Evolutionary conservation across 2,329 filamentous ascomycete species (phyloP).

Genomic region (Coleophoma crateriformis): DNA sequence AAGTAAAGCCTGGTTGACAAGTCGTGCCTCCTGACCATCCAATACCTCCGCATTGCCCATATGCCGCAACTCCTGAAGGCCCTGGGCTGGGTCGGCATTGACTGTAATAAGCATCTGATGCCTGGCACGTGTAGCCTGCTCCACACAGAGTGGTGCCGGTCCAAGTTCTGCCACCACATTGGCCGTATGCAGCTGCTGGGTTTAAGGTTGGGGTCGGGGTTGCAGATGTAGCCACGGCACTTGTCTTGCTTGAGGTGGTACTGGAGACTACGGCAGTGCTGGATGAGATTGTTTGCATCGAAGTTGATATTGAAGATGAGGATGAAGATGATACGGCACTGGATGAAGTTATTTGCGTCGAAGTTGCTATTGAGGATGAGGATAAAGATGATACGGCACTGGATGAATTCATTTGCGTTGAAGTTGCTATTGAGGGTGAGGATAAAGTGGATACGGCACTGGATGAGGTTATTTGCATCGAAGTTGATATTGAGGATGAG

Average conservation of each 20-base stretch:
- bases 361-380: neutral
- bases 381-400: neutral
- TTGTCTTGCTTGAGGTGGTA: neutral
- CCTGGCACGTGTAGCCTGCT: slow-evolving; percentile 8
- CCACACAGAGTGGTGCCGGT: slow-evolving; percentile 15
- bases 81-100: slow-evolving; percentile 13
- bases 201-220: neutral
- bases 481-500: neutral
- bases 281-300: neutral
- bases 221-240: neutral
- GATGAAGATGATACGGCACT: neutral
- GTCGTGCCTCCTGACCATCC: neutral
- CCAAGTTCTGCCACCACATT: slow-evolving; percentile 10
- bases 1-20: neutral
- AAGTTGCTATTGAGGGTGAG: neutral
- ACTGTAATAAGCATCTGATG: slow-evolving; percentile 16
- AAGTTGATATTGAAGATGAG: neutral
- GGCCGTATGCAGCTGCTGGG: neutral
- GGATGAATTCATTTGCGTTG: too few relatives aligned
- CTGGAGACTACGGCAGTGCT: neutral
- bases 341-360: too few relatives aligned
- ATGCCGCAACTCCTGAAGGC: neutral
- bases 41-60: neutral
- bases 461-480: too few relatives aligned
- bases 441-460: neutral